Percentiles rank a stretch among this genome's conserved stretches.
Conservation (phyloP, 2,329 filamentous ascomycete genomes). For the Hymenoscyphus fructigenus region DNA sequence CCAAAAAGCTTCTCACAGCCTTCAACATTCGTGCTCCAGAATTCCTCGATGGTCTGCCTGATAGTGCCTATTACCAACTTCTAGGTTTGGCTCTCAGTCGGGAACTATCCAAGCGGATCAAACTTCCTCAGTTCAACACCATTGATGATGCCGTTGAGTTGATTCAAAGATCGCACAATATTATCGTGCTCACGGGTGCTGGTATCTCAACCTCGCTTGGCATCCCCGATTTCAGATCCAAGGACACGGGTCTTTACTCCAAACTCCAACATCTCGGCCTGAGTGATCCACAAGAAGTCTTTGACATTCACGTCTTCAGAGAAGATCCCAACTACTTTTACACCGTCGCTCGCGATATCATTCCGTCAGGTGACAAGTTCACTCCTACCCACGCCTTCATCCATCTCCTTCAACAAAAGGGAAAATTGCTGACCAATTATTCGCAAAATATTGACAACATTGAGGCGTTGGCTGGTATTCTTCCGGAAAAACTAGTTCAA, state of each 20-base stretch:
- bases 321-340: slow-evolving; percentile 90
- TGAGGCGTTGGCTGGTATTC: slow-evolving; percentile 81
- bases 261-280: slow-evolving; percentile 76
- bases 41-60: slow-evolving; percentile 70
- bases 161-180: slow-evolving; percentile 72
- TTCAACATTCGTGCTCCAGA: slow-evolving; percentile 75
- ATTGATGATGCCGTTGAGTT: slow-evolving; percentile 83
- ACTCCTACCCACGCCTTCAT: slow-evolving; percentile 96
- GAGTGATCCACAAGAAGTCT: slow-evolving; percentile 86
- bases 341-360: slow-evolving; percentile 83
- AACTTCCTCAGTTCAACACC: slow-evolving; percentile 77
- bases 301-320: slow-evolving; percentile 84
- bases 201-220: slow-evolving; percentile 96
- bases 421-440: slow-evolving; percentile 92
- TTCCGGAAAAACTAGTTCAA: slow-evolving; percentile 80
- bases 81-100: slow-evolving; percentile 76
- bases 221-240: slow-evolving; percentile 95
- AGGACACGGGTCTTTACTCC: slow-evolving; percentile 87
- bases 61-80: slow-evolving; percentile 73
- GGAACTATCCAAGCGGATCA: slow-evolving; percentile 78
- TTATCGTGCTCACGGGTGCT: slow-evolving; percentile 91
- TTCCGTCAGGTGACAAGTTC: slow-evolving; percentile 76
- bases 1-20: slow-evolving; percentile 81
- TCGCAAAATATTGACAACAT: slow-evolving; percentile 99
- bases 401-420: slow-evolving; percentile 79